phyloP scores from a whole-genome alignment of 208 protist species.

The Trypanosoma melophagium region DNA sequence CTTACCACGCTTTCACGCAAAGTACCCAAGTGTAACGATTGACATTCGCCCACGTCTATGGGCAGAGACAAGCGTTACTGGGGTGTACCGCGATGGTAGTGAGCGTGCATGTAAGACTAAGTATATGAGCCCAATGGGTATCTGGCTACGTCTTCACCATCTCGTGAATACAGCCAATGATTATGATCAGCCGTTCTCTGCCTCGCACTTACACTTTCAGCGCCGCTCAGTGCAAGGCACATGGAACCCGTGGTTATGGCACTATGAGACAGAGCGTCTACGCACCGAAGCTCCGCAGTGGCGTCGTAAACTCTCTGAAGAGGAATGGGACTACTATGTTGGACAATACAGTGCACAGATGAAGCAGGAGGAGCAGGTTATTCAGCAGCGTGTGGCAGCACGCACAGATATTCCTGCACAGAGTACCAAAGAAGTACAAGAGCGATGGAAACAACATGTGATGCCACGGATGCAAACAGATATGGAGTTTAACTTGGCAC shows the following conservation, averaged over 20 bases:
- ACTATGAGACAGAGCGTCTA: conserved; percentile 49
- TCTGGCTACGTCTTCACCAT: conserved; percentile 62
- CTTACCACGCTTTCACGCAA: conserved; percentile 65
- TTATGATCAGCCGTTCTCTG: conserved; percentile 59
- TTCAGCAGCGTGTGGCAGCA: conserved; percentile 44
- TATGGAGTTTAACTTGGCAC: conserved; percentile 64
- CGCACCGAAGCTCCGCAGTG: conserved; percentile 44
- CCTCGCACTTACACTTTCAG: conserved; percentile 60
- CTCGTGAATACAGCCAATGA: conserved; percentile 84
- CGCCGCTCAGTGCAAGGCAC: conserved; percentile 71
- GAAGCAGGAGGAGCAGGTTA: conserved; percentile 74
- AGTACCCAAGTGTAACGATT: conserved; percentile 74
- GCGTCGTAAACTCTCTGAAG: conserved; percentile 68
- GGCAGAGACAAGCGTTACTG: conserved; percentile 77
- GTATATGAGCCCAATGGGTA: conserved; percentile 73
- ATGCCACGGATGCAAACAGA: conserved; percentile 74
- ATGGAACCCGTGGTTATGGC: conserved; percentile 86
- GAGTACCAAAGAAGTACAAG: conserved; percentile 62
- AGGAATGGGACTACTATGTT: conserved; percentile 82
- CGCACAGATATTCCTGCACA: conserved; percentile 60
- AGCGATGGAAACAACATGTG: conserved; percentile 78
- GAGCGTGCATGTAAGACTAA: conserved; percentile 55
- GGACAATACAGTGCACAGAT: conserved; percentile 74
- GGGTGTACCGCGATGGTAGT: conserved; percentile 83
- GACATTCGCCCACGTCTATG: conserved; percentile 75